Base-by-base conservation (phyloP, 2,329 filamentous ascomycete species). In the Ceratocystis huliohia region DNA sequence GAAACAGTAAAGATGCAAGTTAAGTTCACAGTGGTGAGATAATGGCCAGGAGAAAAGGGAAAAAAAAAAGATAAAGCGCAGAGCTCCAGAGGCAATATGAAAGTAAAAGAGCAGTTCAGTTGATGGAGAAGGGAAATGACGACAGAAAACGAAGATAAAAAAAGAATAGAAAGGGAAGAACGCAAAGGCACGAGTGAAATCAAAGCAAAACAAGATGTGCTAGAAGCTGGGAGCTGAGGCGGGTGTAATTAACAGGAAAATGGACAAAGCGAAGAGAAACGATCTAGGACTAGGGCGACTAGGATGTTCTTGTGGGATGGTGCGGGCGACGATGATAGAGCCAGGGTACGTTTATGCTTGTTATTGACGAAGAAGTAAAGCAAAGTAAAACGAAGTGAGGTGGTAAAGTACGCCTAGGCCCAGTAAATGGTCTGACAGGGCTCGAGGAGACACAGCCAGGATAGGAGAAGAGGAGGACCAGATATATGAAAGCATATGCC, bases 171-270 rank as follows among this genome's bases (percentile, higher is more conserved):
- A 45, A 62, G n/a, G 41, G 59, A 15, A n/a, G 25, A 28, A n/a
- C 20, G 37, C 5, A 62, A 45, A 22, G 59, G n/a, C 59, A 7
- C 17, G 5, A 22, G 25, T 61, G 44, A 56, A 62, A 44, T 63
- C n/a, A 63, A 66, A 46, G 13, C 37, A 62, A 41, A 66, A 66
- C 65, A 59, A 66, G 59, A 63, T 45, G 44, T 50, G 61, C 45
- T 28, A 22, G 65, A 66, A 33, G 61, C 15, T 41, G 30, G 44
- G 48, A 57, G 45, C 48, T 56, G 30, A 65, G 17, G 20, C 20
- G 22, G 63, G 48, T 37, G 45, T 53, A 56, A 64, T 65, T 41
- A 56, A 65, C 28, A 65, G 25, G 63, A 50, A 53, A 56, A 50
- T 46, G 50, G 30, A 46, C 59, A 66, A 63, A 56, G 50, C 61